phyloP scores from a whole-genome alignment of 2,329 filamentous ascomycete species.

The Nemania bipapillata region DNA sequence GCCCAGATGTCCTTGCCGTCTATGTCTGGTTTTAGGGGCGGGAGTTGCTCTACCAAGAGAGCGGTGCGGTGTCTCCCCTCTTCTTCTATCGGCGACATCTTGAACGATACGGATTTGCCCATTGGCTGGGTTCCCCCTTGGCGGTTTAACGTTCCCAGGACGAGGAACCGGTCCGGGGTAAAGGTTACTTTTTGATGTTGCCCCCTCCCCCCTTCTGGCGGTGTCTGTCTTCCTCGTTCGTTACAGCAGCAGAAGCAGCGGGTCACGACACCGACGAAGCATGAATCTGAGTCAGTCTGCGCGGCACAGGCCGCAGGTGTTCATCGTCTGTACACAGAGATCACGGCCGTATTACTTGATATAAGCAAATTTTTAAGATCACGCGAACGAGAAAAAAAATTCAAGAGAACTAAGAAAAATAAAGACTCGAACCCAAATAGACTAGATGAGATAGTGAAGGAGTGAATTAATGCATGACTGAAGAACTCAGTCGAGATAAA shows the following conservation, averaged over 20 bases:
- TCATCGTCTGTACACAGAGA: slow-evolving; percentile 4
- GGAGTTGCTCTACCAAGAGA: slow-evolving; percentile 58
- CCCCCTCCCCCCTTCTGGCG: too few relatives aligned
- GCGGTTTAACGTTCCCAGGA: slow-evolving; percentile 18
- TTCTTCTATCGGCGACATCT: slow-evolving; percentile 55
- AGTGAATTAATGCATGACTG: too few relatives aligned
- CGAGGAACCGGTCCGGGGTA: neutral
- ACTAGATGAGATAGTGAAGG: too few relatives aligned
- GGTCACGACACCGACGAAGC: too few relatives aligned
- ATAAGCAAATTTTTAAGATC: neutral
- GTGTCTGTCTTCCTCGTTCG: too few relatives aligned
- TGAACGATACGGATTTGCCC: slow-evolving; percentile 54
- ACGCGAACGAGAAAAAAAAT: neutral
- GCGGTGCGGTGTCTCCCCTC: slow-evolving; percentile 58
- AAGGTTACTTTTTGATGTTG: slow-evolving; percentile 1
- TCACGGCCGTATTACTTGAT: slow-evolving; percentile 2
- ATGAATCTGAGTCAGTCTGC: neutral
- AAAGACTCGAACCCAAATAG: too few relatives aligned
- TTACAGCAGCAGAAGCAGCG: too few relatives aligned
- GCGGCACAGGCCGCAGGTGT: neutral
- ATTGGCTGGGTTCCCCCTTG: too few relatives aligned
- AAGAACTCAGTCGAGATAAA: too few relatives aligned
- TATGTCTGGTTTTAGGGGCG: slow-evolving; percentile 53
- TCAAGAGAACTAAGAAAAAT: neutral
- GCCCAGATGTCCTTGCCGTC: slow-evolving; percentile 51